A percentile compares a stretch with the other conserved stretches of the same genome.
Conservation (phyloP, 768 basidiomycete species). For the Coprinopsis marcescibilis region DNA sequence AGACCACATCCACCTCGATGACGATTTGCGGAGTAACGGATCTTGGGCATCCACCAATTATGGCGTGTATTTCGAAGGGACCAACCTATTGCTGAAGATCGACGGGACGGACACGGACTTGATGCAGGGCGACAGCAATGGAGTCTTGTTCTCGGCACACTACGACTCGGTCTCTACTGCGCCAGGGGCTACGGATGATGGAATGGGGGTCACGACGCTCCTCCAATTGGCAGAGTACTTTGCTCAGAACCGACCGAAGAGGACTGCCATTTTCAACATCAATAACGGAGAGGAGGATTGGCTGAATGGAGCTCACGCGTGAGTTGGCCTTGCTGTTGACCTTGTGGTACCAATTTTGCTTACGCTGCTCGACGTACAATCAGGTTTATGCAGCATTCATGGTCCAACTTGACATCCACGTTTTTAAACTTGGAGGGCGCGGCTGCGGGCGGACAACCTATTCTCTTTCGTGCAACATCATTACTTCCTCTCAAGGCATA, state of each 20-base stretch:
- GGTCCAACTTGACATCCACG: slow-evolving; percentile 56
- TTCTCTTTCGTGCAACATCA: slow-evolving; percentile 70
- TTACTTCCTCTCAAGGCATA: slow-evolving; percentile 52
- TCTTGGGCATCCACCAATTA: slow-evolving; percentile 32
- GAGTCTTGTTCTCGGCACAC: slow-evolving; percentile 73
- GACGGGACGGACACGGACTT: slow-evolving; percentile 18
- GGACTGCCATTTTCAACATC: slow-evolving; percentile 74
- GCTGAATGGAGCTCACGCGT: slow-evolving; percentile 68
- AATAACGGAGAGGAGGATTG: slow-evolving; percentile 85
- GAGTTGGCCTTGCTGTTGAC: slow-evolving; percentile 5
- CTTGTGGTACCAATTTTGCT: not conserved
- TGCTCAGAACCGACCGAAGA: slow-evolving; percentile 39
- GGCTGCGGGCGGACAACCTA: slow-evolving; percentile 69
- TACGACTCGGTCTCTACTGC: slow-evolving; percentile 78
- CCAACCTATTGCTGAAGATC: slow-evolving; percentile 58
- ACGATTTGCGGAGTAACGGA: slow-evolving; percentile 38
- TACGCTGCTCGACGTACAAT: not conserved
- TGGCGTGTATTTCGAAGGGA: slow-evolving; percentile 56
- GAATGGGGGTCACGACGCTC: slow-evolving; percentile 64
- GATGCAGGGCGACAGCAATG: slow-evolving; percentile 23
- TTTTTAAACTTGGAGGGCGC: slow-evolving; percentile 86
- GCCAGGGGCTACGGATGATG: slow-evolving; percentile 72
- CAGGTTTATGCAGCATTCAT: slow-evolving; percentile 71
- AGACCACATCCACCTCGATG: slow-evolving; percentile 35
- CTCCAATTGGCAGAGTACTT: slow-evolving; percentile 60